Conservation (phyloP, 2,329 filamentous ascomycete species). For the Aspergillus versicolor region DNA sequence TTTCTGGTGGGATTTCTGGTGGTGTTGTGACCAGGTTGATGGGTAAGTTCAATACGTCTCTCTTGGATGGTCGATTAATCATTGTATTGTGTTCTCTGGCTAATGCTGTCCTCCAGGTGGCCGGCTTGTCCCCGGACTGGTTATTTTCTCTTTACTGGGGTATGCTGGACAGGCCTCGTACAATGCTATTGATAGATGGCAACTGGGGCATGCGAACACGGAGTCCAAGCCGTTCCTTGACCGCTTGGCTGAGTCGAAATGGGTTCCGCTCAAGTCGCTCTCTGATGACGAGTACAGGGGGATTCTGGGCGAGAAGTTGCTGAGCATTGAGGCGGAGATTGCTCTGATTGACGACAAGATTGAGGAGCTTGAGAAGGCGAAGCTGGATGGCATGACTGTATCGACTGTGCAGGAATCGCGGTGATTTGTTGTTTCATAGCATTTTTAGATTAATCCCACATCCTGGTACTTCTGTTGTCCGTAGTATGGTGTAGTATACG, state of each 20-base stretch:
- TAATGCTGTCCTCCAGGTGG: conserved; percentile 47
- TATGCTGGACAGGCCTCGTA: conserved; percentile 57
- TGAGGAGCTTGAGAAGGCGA: conserved; percentile 46
- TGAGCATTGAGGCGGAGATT: conserved; percentile 73
- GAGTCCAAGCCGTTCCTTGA: conserved; percentile 46
- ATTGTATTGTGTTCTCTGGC: conserved; percentile 15
- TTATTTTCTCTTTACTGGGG: conserved; percentile 61
- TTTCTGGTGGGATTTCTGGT: conserved; percentile 69
- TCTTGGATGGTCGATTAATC: background rate
- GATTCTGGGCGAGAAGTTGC: conserved; percentile 68
- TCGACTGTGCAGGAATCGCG: background rate
- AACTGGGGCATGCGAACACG: conserved; percentile 37
- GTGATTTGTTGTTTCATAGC: background rate
- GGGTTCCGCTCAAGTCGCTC: conserved; percentile 69
- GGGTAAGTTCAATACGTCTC: conserved; percentile 36
- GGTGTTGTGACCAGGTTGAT: conserved; percentile 57
- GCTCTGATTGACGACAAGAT: conserved; percentile 76
- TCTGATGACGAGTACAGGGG: conserved; percentile 71
- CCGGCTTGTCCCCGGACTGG: conserved; percentile 57
- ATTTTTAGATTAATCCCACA: background rate
- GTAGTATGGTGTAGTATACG: no score
- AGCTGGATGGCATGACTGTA: conserved; percentile 5
- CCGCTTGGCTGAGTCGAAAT: conserved; percentile 60
- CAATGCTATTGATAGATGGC: conserved; percentile 52
- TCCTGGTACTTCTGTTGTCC: no score